phyloP scores from a whole-genome alignment of 2,329 filamentous ascomycete genomes.

The Aureobasidium sp. region DNA sequence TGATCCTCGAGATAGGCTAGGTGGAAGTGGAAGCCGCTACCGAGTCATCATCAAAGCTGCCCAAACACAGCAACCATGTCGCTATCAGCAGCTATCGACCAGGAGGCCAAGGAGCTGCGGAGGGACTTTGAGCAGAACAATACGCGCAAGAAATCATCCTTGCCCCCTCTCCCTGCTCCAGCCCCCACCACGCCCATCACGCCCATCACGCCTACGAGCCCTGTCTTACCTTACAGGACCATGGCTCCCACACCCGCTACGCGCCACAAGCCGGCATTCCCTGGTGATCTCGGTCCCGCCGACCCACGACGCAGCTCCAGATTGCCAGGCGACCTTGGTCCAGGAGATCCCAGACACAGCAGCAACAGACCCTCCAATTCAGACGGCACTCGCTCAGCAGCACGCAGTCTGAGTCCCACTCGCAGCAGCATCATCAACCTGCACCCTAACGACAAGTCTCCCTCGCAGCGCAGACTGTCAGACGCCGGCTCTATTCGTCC shows the following conservation, averaged over 20 bases:
- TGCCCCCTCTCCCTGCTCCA: neutral
- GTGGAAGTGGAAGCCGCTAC: neutral
- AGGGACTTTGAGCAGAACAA: slow-evolving; percentile 6
- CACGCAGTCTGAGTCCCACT: slow-evolving; percentile 13
- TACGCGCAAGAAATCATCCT: neutral
- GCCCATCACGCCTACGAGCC: neutral
- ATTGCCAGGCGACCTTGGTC: slow-evolving; percentile 16
- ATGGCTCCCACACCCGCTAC: neutral
- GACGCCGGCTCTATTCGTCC: slow-evolving; percentile 11
- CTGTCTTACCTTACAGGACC: neutral
- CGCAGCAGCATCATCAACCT: neutral
- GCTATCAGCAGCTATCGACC: slow-evolving; percentile 12
- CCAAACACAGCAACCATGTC: slow-evolving; percentile 4
- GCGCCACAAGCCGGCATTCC: slow-evolving; percentile 23
- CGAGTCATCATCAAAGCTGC: neutral
- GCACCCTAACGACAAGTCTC: neutral
- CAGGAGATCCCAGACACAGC: slow-evolving; percentile 16
- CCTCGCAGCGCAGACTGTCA: slow-evolving; percentile 8
- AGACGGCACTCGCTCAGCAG: slow-evolving; percentile 9
- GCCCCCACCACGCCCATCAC: neutral
- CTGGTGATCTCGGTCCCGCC: slow-evolving; percentile 29
- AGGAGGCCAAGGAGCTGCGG: slow-evolving; percentile 12
- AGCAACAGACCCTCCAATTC: neutral
- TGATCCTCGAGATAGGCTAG: slow-evolving; percentile 1
- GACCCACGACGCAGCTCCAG: slow-evolving; percentile 24